These are phyloP conservation scores for Yamadazyma tumulicola DNA, from an alignment of 805 yeast species.

Conservation along the genomic window DNA sequence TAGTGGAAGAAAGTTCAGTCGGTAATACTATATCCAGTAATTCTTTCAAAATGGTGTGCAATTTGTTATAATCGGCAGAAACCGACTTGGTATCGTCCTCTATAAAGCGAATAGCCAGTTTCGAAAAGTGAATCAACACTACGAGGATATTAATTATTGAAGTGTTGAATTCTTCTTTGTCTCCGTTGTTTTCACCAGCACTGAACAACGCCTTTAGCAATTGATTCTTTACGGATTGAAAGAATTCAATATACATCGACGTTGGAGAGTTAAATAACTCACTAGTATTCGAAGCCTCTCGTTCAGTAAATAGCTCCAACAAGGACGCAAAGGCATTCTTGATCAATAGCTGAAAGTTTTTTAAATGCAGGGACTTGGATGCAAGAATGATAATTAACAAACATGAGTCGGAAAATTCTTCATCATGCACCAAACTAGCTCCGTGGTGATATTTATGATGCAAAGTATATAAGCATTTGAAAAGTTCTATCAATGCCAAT, in stretches of 20 bases:
- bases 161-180: background rate
- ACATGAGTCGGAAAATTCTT: slow-evolving; percentile 12
- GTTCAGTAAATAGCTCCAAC: slow-evolving; percentile 10
- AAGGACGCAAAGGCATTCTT: slow-evolving; percentile 13
- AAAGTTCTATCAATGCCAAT: slow-evolving; percentile 17
- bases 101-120: slow-evolving; percentile 5
- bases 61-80: background rate
- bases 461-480: slow-evolving; percentile 24
- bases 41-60: background rate
- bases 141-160: slow-evolving; percentile 7
- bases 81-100: background rate
- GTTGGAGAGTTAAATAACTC: slow-evolving; percentile 6
- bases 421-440: slow-evolving; percentile 10
- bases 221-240: background rate
- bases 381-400: slow-evolving; percentile 9
- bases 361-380: too few relatives aligned
- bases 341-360: slow-evolving; percentile 4
- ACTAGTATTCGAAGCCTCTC: slow-evolving; percentile 6
- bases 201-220: background rate
- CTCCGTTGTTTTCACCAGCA: background rate
- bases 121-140: slow-evolving; percentile 8
- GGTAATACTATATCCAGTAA: slow-evolving; percentile 9
- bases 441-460: slow-evolving; percentile 19
- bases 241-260: background rate
- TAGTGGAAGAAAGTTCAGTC: slow-evolving; percentile 1